Percentiles rank a stretch among this genome's conserved stretches.
Evolutionary conservation across 2,329 filamentous ascomycete species (phyloP).

Genomic region (Aureobasidium sp.): DNA sequence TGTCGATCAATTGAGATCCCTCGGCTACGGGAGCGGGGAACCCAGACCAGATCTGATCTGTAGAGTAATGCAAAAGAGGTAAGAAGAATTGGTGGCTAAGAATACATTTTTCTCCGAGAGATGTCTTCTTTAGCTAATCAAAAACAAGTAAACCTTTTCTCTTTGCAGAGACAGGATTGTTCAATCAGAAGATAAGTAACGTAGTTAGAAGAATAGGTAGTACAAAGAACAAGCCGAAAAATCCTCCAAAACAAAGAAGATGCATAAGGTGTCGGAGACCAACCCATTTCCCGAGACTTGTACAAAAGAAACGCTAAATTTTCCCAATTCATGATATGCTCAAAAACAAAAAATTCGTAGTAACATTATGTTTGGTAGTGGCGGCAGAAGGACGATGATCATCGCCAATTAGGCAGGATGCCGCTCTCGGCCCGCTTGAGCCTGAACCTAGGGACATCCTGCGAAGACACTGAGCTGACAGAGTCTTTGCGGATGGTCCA

Average conservation of each 20-base stretch:
- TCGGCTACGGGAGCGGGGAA: conserved; percentile 10
- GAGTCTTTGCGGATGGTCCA: conserved; percentile 11
- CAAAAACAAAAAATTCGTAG: background rate
- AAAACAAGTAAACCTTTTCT: background rate
- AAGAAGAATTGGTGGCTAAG: no score
- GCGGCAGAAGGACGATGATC: background rate
- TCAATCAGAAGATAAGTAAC: background rate
- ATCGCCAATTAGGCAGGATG: background rate
- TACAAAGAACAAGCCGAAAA: background rate
- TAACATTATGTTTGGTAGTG: background rate
- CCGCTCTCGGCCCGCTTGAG: conserved; percentile 9
- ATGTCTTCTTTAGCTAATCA: background rate
- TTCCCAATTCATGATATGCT: conserved; percentile 12
- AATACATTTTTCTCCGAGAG: conserved; percentile 7
- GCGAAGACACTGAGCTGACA: conserved; percentile 4
- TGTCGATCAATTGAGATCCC: conserved; percentile 2
- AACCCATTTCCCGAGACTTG: background rate
- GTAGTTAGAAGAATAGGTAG: background rate
- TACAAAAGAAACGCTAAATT: conserved; percentile 11
- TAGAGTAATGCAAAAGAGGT: no score
- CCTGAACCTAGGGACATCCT: conserved; percentile 7
- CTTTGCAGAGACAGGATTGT: background rate
- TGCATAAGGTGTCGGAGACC: background rate
- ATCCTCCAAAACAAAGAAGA: background rate
- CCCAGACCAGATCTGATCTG: background rate